Percentiles rank a stretch among this genome's conserved stretches.
Conservation (phyloP, 352 stramenopile species). For the Salisapilia sapeloensis region DNA sequence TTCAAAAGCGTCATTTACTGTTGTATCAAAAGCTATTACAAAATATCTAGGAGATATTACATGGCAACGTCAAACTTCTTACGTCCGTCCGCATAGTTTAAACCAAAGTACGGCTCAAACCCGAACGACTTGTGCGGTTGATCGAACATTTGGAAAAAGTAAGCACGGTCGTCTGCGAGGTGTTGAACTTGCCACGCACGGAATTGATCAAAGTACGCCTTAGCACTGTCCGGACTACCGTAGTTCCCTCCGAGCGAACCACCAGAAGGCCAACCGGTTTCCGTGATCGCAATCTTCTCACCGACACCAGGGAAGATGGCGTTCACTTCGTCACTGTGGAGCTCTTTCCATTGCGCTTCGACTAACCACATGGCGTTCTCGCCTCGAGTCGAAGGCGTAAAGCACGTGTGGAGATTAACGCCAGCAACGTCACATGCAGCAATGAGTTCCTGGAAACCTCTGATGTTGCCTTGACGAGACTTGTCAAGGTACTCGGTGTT, state of each 20-base stretch:
- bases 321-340: slow-evolving; percentile 14
- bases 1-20: too few relatives aligned
- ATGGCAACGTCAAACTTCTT: slow-evolving; percentile 1
- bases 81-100: slow-evolving; percentile 12
- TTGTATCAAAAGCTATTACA: too few relatives aligned
- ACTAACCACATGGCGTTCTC: slow-evolving; percentile 22
- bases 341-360: slow-evolving; percentile 17
- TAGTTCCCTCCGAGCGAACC: slow-evolving; percentile 23
- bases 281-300: slow-evolving; percentile 30
- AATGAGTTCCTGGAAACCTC: slow-evolving; percentile 20
- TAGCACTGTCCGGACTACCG: slow-evolving; percentile 12
- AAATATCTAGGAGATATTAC: neutral
- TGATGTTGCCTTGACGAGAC: slow-evolving; percentile 12
- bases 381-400: slow-evolving; percentile 14
- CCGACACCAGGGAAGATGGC: slow-evolving; percentile 20
- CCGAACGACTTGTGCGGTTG: slow-evolving; percentile 16
- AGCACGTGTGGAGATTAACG: slow-evolving; percentile 60
- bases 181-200: slow-evolving; percentile 10
- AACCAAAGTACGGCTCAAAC: slow-evolving; percentile 32
- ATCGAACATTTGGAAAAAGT: slow-evolving; percentile 55
- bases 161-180: slow-evolving; percentile 13
- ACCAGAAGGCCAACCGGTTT: slow-evolving; percentile 40
- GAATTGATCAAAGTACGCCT: slow-evolving; percentile 22
- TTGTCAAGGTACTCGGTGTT: slow-evolving; percentile 31
- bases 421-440: slow-evolving; percentile 31